Conservation (phyloP, 2,329 filamentous ascomycete species). For the Parastagonospora nodorum region DNA sequence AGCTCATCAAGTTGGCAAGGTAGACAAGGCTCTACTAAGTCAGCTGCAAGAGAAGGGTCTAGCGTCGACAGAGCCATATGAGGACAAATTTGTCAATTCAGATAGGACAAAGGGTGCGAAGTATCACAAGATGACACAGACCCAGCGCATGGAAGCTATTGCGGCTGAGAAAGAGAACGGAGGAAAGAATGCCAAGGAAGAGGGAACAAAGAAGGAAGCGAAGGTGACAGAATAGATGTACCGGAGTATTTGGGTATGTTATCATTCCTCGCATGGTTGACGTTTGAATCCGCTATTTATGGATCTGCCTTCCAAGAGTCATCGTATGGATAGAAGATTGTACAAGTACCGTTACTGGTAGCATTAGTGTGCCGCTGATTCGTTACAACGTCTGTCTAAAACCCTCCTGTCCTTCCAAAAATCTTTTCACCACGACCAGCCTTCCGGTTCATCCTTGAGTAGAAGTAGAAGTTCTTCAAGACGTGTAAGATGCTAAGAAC, state of each 20-base stretch:
- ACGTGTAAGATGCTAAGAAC: slow-evolving; percentile 15
- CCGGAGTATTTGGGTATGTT: no score
- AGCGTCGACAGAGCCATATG: slow-evolving; percentile 14
- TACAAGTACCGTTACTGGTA: no score
- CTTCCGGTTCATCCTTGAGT: slow-evolving; percentile 14
- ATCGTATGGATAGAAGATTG: no score
- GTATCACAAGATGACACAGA: neutral
- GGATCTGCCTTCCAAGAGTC: no score
- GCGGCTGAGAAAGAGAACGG: neutral
- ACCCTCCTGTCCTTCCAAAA: slow-evolving; percentile 23
- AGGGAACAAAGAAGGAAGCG: neutral
- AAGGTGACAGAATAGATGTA: neutral
- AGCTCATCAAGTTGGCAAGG: slow-evolving; percentile 19
- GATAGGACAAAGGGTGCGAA: neutral
- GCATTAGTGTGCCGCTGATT: neutral
- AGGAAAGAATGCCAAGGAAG: neutral
- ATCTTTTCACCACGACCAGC: slow-evolving; percentile 22
- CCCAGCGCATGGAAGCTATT: neutral
- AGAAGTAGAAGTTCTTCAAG: slow-evolving; percentile 13
- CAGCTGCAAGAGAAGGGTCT: slow-evolving; percentile 22
- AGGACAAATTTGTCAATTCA: slow-evolving; percentile 14
- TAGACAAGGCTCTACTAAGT: slow-evolving; percentile 11
- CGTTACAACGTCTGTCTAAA: slow-evolving; percentile 23
- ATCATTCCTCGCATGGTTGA: no score
- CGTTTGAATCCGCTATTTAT: no score